A percentile compares a stretch with the other conserved stretches of the same genome.
Conservation (phyloP, 2,329 filamentous ascomycete genomes). For the Hymenoscyphus scutula region DNA sequence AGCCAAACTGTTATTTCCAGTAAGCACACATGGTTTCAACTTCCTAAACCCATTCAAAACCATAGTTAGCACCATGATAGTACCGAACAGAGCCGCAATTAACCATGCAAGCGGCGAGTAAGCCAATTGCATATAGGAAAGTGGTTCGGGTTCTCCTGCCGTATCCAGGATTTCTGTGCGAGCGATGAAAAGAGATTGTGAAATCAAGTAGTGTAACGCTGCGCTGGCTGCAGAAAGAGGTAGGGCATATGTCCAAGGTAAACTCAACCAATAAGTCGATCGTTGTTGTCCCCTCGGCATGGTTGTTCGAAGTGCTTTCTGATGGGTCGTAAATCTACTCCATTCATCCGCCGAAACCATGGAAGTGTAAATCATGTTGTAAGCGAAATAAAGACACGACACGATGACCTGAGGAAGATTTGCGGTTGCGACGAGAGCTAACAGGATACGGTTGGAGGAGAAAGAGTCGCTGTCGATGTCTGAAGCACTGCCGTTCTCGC, state of each 20-base stretch:
- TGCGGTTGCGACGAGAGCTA: neutral
- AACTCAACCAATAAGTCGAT: constrained; percentile 7
- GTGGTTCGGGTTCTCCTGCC: constrained; percentile 6
- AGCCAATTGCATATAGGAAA: constrained; percentile 22
- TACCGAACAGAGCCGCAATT: constrained; percentile 19
- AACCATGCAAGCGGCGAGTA: constrained; percentile 29
- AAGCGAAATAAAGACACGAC: constrained; percentile 2
- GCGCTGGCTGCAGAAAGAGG: neutral
- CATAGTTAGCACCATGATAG: constrained; percentile 19
- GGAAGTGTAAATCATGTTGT: constrained; percentile 1
- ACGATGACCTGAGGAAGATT: constrained; percentile 7
- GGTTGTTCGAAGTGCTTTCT: constrained; percentile 3
- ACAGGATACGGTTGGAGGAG: constrained; percentile 33
- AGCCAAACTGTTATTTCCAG: constrained; percentile 27
- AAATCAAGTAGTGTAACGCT: constrained; percentile 4
- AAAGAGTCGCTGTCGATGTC: constrained; percentile 18
- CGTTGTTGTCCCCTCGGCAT: constrained; percentile 7
- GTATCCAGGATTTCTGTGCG: constrained; percentile 32
- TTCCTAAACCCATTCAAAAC: constrained; percentile 21
- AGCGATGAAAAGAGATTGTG: constrained; percentile 3
- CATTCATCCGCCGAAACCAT: constrained; percentile 8
- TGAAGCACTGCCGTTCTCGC: neutral
- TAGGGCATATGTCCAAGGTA: constrained; percentile 7
- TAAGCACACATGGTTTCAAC: constrained; percentile 20
- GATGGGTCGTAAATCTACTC: constrained; percentile 1